Evolutionary conservation across 2,329 filamentous ascomycete species (phyloP), one percentile per base, ranked within the genome.

Genomic region (Zopfia rhizophila): DNA sequence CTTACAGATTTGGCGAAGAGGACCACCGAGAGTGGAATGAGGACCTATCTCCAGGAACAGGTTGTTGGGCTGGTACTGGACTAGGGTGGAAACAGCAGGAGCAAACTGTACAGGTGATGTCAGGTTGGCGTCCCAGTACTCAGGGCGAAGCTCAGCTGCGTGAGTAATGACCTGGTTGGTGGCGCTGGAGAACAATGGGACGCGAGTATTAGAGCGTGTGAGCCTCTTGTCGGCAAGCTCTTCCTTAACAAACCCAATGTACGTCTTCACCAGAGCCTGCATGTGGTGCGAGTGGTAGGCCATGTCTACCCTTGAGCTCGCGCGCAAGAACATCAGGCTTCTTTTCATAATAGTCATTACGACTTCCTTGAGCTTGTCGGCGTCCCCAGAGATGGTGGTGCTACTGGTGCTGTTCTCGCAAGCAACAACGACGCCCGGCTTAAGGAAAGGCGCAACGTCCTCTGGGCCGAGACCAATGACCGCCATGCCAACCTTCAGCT

Each of bases 1-100:
- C 27, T 18, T 22, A 23, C 13, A 8, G 7, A 53, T 58, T n/a
- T 65, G 50, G 8, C 55, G 40, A 4, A 65, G 25, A 3, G 61
- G 60, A 1, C 53, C 55, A 11, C 48, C 38, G 3, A 67, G 52
- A 1, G 60, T 46, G 8, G 60, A 56, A 21, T 68, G 65, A 2
- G 64, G 64, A 2, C 62, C 61, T 22, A 68, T 43, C 23, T 68
- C 65, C n/a, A 63, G 35, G 11, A 60, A 69, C n/a, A n/a, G n/a
- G 38, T 71, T 52, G 3, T 52, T 36, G 7, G 63, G 32, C 5
- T 68, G 68, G 0, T 63, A 61, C 11, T 48, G 37, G 16, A 37
- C 33, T 3, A 73, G 58, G 6, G 67, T 63, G 31, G n/a, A 8
- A 10, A 38, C 21, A n/a, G 45, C 38, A 4, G 22, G 7, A 11